Base-by-base conservation (phyloP, 176 grass and related monocot genomes). In the Oryza coarctata region DNA sequence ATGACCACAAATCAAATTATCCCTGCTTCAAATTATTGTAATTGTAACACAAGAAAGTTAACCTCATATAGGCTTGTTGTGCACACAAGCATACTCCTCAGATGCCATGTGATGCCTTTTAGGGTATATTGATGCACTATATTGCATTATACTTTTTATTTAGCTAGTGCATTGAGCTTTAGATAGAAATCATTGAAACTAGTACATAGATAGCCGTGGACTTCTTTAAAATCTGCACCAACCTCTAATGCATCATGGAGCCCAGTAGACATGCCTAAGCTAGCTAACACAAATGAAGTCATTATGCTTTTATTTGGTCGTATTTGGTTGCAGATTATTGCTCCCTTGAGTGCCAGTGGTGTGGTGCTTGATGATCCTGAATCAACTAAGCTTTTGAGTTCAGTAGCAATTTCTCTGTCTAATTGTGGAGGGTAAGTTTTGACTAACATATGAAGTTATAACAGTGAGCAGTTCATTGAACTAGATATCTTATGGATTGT, bases 321-420 rank as follows among this genome's bases (percentile, higher is more conserved):
- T 79, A 68, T 84, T 31, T 83, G 9, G 44, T 67, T 3, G 8
- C 81, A 95, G 95, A 90, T 95, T 27, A 93, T 98, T 91, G 81
- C 95, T 67, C 95, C 95, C 11, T 64, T 89, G 65, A 98, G 92
- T 95, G 95, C 89, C 81, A 98, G 89, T 27, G 92, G 95, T 45
- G 95, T 95, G 55, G 83, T 98, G 80, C 95, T 98, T 63, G 95
- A 98, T 77, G 95, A 89, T 71, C 95, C 95, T 32, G 95, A 95
- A 86, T 93, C 95, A 71, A 98, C 90, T 76, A 98, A 98, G 68
- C 87, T 98, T 88, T 86, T 98, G 83, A 98, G 95, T 91, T 88
- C 95, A 93, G 86, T 85, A 77, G 92, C 95, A 69, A 88, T 98
- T 86, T 92, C 95, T 82, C 81, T 98, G 63, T 95, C 95, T 82